Evolutionary conservation across 441 rosid genomes (phyloP).

Genomic region (Brassica hybrid): DNA sequence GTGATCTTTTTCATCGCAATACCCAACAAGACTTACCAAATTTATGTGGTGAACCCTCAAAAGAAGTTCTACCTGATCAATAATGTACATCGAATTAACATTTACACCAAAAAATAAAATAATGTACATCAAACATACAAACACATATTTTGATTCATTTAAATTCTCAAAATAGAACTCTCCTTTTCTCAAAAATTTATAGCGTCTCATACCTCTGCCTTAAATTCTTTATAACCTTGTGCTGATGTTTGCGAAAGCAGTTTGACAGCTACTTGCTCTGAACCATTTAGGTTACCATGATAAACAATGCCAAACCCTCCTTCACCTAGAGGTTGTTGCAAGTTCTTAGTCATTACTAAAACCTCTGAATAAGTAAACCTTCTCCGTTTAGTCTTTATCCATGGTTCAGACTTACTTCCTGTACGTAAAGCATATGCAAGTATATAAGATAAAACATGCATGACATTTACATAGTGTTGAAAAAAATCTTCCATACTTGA

Average conservation of each 20-base stretch:
- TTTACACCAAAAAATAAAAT: too few relatives aligned
- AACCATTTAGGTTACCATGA: slow-evolving; percentile 40
- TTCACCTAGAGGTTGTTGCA: slow-evolving; percentile 42
- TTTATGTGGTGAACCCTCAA: slow-evolving; percentile 48
- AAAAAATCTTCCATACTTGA: slow-evolving; percentile 26
- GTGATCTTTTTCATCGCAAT: slow-evolving; percentile 42
- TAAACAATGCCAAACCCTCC: slow-evolving; percentile 53
- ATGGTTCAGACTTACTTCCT: slow-evolving; percentile 29
- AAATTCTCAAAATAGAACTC: background rate
- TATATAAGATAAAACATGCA: slow-evolving; percentile 5
- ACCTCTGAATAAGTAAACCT: slow-evolving; percentile 38
- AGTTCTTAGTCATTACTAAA: slow-evolving; percentile 45
- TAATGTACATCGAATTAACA: slow-evolving; percentile 4
- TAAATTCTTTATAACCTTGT: slow-evolving; percentile 40
- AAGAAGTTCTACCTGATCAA: slow-evolving; percentile 37
- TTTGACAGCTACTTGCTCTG: slow-evolving; percentile 39
- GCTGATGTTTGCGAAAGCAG: slow-evolving; percentile 34
- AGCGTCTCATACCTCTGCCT: slow-evolving; percentile 33
- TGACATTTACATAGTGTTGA: background rate
- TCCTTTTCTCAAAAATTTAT: background rate
- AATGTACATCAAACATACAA: background rate
- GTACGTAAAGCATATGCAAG: background rate
- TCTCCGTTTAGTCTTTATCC: slow-evolving; percentile 23
- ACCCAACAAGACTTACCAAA: slow-evolving; percentile 46
- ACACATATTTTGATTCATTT: background rate